Percentiles rank a stretch among this genome's conserved stretches.
Evolutionary conservation across 805 yeast species (phyloP).

Genomic region (Cyberlindnera saturnus): DNA sequence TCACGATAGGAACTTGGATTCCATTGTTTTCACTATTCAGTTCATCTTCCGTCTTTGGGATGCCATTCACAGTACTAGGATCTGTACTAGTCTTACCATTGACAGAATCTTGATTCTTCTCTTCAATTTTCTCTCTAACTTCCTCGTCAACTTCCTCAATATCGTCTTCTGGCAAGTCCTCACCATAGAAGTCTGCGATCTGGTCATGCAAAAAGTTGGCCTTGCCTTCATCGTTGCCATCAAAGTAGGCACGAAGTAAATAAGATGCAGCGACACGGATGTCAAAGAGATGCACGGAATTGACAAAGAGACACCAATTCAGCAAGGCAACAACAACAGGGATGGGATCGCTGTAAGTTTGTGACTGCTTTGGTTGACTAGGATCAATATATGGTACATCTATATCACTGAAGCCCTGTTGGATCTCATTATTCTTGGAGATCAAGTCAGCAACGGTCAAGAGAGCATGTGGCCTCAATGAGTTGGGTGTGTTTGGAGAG

Average conservation of each 20-base stretch:
- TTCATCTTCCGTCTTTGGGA: constrained; percentile 1
- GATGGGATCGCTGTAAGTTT: constrained; percentile 31
- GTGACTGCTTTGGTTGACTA: constrained; percentile 36
- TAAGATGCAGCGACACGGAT: constrained; percentile 67
- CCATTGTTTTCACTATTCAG: background rate
- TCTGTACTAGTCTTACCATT: background rate
- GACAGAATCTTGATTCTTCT: background rate
- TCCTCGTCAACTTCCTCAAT: constrained; percentile 13
- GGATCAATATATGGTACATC: constrained; percentile 94
- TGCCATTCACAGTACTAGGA: background rate
- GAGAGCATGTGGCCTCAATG: constrained; percentile 62
- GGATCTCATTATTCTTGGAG: constrained; percentile 58
- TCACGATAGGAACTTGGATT: background rate
- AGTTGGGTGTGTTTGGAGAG: constrained; percentile 54
- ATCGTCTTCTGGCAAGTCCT: constrained; percentile 11
- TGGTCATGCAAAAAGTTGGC: constrained; percentile 63
- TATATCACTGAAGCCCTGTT: constrained; percentile 64
- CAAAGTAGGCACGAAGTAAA: constrained; percentile 63
- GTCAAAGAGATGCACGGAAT: constrained; percentile 81
- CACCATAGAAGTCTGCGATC: constrained; percentile 36
- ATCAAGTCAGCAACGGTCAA: constrained; percentile 75
- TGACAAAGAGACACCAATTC: constrained; percentile 75
- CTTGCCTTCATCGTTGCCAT: constrained; percentile 57
- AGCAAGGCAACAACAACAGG: constrained; percentile 73
- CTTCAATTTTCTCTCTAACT: background rate